Base-by-base conservation (phyloP, 2,329 filamentous ascomycete genomes). In the Harringtonia lauricola region DNA sequence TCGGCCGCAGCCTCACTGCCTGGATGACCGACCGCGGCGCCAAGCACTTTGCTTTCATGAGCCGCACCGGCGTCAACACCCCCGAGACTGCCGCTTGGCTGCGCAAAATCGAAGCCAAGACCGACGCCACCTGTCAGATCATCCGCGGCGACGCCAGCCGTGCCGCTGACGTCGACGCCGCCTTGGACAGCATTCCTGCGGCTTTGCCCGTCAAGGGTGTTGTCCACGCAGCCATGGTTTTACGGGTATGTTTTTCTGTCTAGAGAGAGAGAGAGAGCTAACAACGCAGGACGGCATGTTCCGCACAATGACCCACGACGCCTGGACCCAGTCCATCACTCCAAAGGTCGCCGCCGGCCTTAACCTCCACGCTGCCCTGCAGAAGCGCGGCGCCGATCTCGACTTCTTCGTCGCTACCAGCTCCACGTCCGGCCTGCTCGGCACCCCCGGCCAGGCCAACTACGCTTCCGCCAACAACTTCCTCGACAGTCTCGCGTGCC, bases 161-260 rank as follows among this genome's bases (percentile, higher is more conserved):
- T 28, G 12, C 15, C 15, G 29, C 19, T 36, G 28, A 21, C 22
- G 4, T 38, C 9, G 34, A 38, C 9, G 28, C 22, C 4, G 13
- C 26, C 7, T 13, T n/a, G 21, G 36, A 13, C 14, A 35, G 4
- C 36, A 34, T 55, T 12, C 52, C 52, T n/a, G n/a, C n/a, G n/a
- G n/a, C n/a, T n/a, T n/a, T n/a, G 43, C 63, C 64, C 2, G 58
- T 70, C 21, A 54, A 55, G 31, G 67, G 68, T 9, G 58, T 68
- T 14, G 55, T 71, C 33, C 65, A 70, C 37, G 56, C 56, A 4
- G 61, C 64, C 4, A 67, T 70, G 64, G 62, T 69, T 2, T 53
- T 64, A 7, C 36, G 45, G 15, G 36, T 29, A 29, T 3, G 36
- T 37, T 14, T n/a, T n/a, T n/a, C n/a, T n/a, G n/a, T n/a, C n/a